Evolutionary conservation across 1,284 basidiomycete genomes (phyloP), one percentile per base, ranked within the genome.

Genomic region (Calocybe gambosa): DNA sequence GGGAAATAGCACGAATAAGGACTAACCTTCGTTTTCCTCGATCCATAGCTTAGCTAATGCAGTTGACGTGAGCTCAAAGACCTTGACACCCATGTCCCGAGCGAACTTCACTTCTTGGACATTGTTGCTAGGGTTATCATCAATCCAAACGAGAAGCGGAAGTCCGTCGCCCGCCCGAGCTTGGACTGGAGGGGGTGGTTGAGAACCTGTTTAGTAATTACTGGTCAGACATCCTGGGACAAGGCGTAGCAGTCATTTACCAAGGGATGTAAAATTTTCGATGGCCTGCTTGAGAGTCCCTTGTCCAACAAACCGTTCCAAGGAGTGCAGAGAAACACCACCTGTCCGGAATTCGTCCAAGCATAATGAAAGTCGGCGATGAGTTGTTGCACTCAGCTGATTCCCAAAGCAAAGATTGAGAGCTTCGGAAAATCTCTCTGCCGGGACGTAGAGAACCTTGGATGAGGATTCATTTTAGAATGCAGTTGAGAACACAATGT

Each of bases 61-160:
- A 8, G 60, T 62, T 0, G 57, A 59, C n/a, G 49, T 38, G n/a
- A 58, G 43, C 19, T 59, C 45, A 13, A 59, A 26, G 15, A 61
- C 58, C 6, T 47, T 39, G 13, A 62, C 50, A 10, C 57, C 55
- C 20, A 47, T 38, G 2, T 39, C 18, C 20, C 33, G 33, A 1
- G 61, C 61, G 41, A 49, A 49, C 2, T 10, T 20, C 5, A 59
- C 49, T 48, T 53, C 50, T 10, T 37, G 19, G 1, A 31, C 10
- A n/a, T 54, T 57, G 29, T 55, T 55, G 1, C 43, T 42, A 1
- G 56, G 53, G 5, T 47, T 43, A 37, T 62, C 59, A 33, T 62
- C 61, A 5, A 62, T 46, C 59, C 61, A 62, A 3, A 62, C 26
- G 7, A 62, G 39, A 5, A 62, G 33, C 10, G 61, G 58, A 8